Base-by-base conservation (phyloP, 2,329 filamentous ascomycete species). In the Calonectria fujianensis region DNA sequence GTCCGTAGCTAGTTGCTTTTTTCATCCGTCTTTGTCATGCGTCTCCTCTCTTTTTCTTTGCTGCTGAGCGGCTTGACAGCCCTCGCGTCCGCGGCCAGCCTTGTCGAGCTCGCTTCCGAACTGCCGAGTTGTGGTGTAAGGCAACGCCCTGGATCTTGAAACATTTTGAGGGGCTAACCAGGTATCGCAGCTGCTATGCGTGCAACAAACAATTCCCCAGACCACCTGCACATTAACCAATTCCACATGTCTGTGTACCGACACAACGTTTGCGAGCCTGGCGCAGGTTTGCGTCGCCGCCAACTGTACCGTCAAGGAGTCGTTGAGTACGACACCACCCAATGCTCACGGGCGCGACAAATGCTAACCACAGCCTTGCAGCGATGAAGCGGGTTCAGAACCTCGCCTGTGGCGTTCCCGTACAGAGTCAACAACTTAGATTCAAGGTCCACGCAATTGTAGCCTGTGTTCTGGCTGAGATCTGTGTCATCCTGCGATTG, bases 391-490 rank as follows among this genome's bases (percentile, higher is more conserved):
- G 57, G 13, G 57, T 63, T 18, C 57, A 63, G 57, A 63, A 41
- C 14, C 35, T 41, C 3, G 57, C 57, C 24, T 63, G 57, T 20
- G 57, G 57, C 20, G 57, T 63, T 16, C 57, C 57, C n/a, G 57
- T 63, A 1, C 8, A 63, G 16, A 63, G 57, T n/a, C 57, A 63
- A 13, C 57, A 63, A 18, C 13, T 11, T 7, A 41, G 57, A 45
- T 63, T 63, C 57, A 63, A 63, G 9, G 35, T 63, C n/a, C 57
- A 63, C n/a, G 57, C 57, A 18, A 63, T 63, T 31, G 24, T 63
- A 2, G 57, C 57, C 5, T 63, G 57, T 63, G 57, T 63, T 14
- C 8, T 63, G 35, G 57, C 57, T 29, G 57, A 63, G 35, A 41
- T 63, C 27, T 41, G 35, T 20, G 57, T 63, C 57, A 41, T 63